phyloP scores from a whole-genome alignment of 768 basidiomycete genomes.

The Tremella mesenterica region DNA sequence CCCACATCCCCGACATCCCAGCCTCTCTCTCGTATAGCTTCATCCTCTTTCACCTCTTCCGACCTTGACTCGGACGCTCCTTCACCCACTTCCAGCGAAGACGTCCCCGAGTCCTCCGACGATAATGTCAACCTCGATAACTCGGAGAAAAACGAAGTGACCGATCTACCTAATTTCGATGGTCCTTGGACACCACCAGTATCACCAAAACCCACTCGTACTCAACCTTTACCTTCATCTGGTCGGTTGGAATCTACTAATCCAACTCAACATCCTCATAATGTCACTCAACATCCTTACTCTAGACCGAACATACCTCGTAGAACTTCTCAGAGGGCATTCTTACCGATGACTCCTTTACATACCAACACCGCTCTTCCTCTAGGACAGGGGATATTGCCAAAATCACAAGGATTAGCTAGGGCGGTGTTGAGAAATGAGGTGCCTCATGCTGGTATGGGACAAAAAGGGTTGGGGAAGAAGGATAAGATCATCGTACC shows the following conservation, averaged over 20 bases:
- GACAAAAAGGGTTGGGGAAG: slow-evolving; percentile 6
- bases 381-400: slow-evolving; percentile 3
- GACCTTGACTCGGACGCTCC: too few relatives aligned
- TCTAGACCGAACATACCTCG: neutral
- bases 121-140: neutral
- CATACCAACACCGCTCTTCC: too few relatives aligned
- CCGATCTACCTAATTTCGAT: neutral
- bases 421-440: slow-evolving; percentile 23
- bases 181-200: neutral
- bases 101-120: neutral
- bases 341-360: neutral
- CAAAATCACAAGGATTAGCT: slow-evolving; percentile 34
- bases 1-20: neutral
- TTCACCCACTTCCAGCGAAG: too few relatives aligned
- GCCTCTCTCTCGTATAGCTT: neutral
- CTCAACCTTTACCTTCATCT: neutral
- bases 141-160: too few relatives aligned
- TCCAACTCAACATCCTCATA: neutral
- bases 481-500: slow-evolving; percentile 33
- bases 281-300: neutral
- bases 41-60: neutral
- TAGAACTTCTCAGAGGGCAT: too few relatives aligned
- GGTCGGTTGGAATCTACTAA: too few relatives aligned
- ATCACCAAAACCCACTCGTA: neutral
- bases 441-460: slow-evolving; percentile 12